Base-by-base conservation (phyloP, 331 rosid species). In the Saraca asoca region DNA sequence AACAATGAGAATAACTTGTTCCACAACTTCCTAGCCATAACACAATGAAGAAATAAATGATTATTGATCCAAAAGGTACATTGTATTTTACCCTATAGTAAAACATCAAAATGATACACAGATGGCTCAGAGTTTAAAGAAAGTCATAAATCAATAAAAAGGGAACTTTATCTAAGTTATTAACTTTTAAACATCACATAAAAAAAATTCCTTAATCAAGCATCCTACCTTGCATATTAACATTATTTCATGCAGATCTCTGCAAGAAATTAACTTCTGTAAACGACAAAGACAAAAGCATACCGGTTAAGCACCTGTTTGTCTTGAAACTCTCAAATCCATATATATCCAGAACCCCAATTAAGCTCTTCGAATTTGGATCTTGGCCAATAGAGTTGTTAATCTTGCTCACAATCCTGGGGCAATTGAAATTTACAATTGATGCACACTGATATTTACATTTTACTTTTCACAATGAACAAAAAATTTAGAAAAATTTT, bases 281-380 rank as follows among this genome's bases (percentile, higher is more conserved):
- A 70, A 87, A 74, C 39, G 64, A 78, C 51, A 44, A 72, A 74
- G 58, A 79, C 77, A 72, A 77, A 71, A 72, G 88, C 81, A 55
- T 79, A 82, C 75, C 79, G 48, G 80, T 69, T 82, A 88, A 81
- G 88, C 79, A 91, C 97, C 97, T 91, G 88, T 91, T 91, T 79
- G 96, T 91, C 91, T 91, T 91, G 96, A 91, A 91, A 88, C 97
- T 91, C 80, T 91, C 97, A 42, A 91, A 91, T 82, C 97, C 97
- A 75, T 91, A 91, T 72, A 91, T 91, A 88, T 91, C 97, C 64
- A 91, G 77, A 69, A 91, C 95, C 58, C 97, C 97, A 61, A 91
- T 91, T 81, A 91, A 75, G 78, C 67, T 41, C 52, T 83, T 88
- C 31, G 95, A 91, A 70, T 56, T 53, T 29, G 84, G 85, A 79